Percentiles rank a stretch among this genome's conserved stretches.
These are phyloP conservation scores for Pleoardoris graminearum DNA, from an alignment of 2,329 filamentous ascomycete genomes.

Conservation along the genomic window DNA sequence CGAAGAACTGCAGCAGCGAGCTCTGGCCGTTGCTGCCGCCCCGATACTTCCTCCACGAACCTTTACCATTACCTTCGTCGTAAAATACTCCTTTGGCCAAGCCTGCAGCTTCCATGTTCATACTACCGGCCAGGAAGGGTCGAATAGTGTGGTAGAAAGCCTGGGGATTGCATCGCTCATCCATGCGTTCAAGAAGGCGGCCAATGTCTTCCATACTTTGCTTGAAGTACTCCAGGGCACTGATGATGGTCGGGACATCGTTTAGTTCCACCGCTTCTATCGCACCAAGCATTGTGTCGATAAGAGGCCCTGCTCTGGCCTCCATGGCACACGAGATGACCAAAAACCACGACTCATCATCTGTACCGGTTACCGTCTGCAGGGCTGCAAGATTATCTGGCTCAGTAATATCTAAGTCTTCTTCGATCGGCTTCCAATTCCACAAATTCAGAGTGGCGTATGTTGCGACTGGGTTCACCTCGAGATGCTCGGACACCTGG, in stretches of 20 bases:
- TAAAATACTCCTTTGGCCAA: conserved; percentile 58
- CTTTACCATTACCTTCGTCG: conserved; percentile 53
- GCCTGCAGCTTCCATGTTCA: conserved; percentile 57
- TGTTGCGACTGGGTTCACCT: conserved; percentile 39
- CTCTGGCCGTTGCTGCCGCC: conserved; percentile 61
- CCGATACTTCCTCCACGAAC: conserved; percentile 55
- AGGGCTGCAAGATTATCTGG: conserved; percentile 36
- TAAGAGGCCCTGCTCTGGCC: conserved; percentile 52
- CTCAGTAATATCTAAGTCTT: conserved; percentile 26
- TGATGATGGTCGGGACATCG: conserved; percentile 44
- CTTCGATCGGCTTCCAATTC: conserved; percentile 35
- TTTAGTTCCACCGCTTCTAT: conserved; percentile 50
- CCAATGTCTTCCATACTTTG: conserved; percentile 48
- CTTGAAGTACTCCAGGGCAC: conserved; percentile 47
- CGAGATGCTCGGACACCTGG: conserved; percentile 33
- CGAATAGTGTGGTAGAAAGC: conserved; percentile 58
- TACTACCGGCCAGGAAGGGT: conserved; percentile 57
- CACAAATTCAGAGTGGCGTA: conserved; percentile 42
- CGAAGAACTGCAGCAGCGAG: conserved; percentile 58
- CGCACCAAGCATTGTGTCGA: conserved; percentile 52
- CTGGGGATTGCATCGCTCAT: conserved; percentile 53
- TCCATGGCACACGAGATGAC: conserved; percentile 58
- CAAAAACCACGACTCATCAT: conserved; percentile 51
- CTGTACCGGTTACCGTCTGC: conserved; percentile 38
- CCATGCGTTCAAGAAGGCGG: conserved; percentile 54